Conservation (phyloP, 129 eudicot species). For the Gnaphalium uliginosum region DNA sequence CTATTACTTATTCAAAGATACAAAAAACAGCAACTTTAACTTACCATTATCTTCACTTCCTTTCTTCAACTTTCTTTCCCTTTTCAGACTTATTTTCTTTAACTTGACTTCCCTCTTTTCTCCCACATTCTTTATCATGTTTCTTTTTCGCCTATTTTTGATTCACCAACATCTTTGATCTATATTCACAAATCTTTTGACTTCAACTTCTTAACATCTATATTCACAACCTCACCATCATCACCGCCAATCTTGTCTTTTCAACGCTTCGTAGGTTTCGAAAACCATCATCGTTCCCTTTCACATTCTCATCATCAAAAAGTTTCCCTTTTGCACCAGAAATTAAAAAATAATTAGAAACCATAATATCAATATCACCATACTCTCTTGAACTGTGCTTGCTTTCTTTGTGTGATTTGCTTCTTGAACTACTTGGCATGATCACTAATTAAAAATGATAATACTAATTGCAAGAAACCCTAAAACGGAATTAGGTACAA, state of each 20-base stretch:
- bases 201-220: constrained; percentile 36
- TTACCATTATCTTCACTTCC: constrained; percentile 61
- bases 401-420: constrained; percentile 77
- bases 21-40: constrained; percentile 30
- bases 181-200: constrained; percentile 36
- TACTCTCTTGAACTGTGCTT: constrained; percentile 59
- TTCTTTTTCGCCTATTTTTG: constrained; percentile 59
- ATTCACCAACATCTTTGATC: constrained; percentile 41
- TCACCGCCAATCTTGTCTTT: constrained; percentile 55
- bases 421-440: constrained; percentile 80
- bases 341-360: constrained; percentile 42
- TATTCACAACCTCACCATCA: constrained; percentile 33
- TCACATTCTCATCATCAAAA: constrained; percentile 50
- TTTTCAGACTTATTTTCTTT: constrained; percentile 47
- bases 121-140: constrained; percentile 52
- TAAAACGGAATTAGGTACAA: neutral
- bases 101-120: constrained; percentile 48
- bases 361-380: constrained; percentile 53
- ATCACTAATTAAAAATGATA: neutral
- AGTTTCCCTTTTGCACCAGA: constrained; percentile 63
- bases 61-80: constrained; percentile 64
- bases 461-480: constrained; percentile 19
- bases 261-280: constrained; percentile 45
- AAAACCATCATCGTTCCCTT: constrained; percentile 47
- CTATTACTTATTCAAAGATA: neutral